Base-by-base conservation (phyloP, 805 yeast genomes). In the Lachancea waltii region DNA sequence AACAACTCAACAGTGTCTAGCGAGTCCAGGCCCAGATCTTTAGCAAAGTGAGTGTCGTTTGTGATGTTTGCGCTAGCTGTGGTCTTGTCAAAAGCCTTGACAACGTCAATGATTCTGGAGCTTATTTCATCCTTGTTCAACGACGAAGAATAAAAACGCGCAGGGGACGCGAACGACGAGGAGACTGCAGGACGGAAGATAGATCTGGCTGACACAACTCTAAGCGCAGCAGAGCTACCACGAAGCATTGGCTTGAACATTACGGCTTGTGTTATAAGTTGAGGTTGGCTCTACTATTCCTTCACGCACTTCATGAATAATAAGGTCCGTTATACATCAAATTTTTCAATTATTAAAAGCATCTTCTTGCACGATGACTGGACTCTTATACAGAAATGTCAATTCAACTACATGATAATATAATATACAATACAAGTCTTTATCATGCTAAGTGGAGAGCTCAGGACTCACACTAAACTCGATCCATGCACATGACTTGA, bases 1-100 rank as follows among this genome's bases (percentile, higher is more conserved):
- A 92, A 74, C 40, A 92, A 89, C 69, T 90, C 98, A 46, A 90
- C 95, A 46, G 92, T 83, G 58, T 90, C 98, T 50, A 90, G 73
- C 7, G 95, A 85, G 65, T 90, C 98, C 59, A 74, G 63, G 13
- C 74, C 76, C 56, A 73, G 65, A 53, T 73, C 79, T 50, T 70
- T 73, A 46, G 71, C 69, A 61, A 72, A 75, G 36, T 69, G 60
- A 26, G 79, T 67, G 30, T 67, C 71, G 11, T 46, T 36, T 17
- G 53, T 45, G 32, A 63, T 49, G 28, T 51, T 47, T 32, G 72
- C 68, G 41, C 70, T 66, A 40, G 69, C 72, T 35, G 75, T 65
- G 46, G 75, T 73, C 64, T 81, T 79, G 62, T 72, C 76, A 50
- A 79, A 77, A 22, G 79, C 71, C 58, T 70, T 70, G 62, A 81